phyloP scores from a whole-genome alignment of 164 flowering plant genomes.

The Stephania japonica region DNA sequence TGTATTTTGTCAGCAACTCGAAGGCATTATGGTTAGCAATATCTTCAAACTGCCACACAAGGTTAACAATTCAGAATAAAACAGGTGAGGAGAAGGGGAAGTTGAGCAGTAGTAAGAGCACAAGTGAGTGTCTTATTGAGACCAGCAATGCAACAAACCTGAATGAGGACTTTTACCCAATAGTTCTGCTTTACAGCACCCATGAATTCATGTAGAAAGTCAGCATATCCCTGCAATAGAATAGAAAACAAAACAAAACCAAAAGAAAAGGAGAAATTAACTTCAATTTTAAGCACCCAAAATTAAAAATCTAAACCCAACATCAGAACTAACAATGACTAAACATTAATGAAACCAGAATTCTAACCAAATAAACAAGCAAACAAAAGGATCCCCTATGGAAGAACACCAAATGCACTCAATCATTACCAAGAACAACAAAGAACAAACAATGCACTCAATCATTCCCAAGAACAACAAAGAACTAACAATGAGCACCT shows the following conservation, averaged over 20 bases:
- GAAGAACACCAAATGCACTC: no score
- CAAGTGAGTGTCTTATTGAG: not conserved
- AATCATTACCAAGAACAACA: no score
- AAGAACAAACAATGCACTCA: no score
- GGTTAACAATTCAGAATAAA: conserved; percentile 5
- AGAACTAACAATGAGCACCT: no score
- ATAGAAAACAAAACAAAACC: conserved; percentile 6
- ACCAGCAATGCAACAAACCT: conserved; percentile 33
- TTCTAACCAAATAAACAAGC: no score
- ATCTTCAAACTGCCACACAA: conserved; percentile 68
- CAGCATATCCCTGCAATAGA: conserved; percentile 63
- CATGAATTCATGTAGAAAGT: conserved; percentile 80
- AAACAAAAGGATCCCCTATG: no score
- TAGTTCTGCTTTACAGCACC: conserved; percentile 77
- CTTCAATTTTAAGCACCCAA: no score
- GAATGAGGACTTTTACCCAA: conserved; percentile 83
- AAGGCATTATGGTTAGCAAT: conserved; percentile 93
- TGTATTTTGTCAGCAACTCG: conserved; percentile 62
- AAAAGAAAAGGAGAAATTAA: no score
- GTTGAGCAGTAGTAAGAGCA: not conserved
- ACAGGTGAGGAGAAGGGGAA: not conserved
- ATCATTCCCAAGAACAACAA: no score
- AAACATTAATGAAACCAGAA: no score
- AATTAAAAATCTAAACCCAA: no score
- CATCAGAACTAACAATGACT: no score